These are phyloP conservation scores for Xylariaceae sp. DNA, from an alignment of 2,329 filamentous ascomycete genomes.

Conservation along the genomic window DNA sequence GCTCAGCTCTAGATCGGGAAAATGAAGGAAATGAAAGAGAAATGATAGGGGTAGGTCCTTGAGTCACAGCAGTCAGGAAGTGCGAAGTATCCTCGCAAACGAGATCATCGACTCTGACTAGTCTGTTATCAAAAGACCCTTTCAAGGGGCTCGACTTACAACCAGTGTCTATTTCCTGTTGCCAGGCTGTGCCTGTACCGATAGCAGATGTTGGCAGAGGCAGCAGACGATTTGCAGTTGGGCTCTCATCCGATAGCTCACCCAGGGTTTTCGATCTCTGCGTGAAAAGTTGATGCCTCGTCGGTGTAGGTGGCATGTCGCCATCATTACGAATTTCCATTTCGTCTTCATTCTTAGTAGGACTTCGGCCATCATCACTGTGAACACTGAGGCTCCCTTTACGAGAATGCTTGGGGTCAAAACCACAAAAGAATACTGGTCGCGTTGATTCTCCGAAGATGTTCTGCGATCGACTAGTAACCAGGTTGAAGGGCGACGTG, in stretches of 20 bases:
- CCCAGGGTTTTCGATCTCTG: constrained; percentile 43
- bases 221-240: constrained; percentile 54
- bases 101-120: constrained; percentile 28
- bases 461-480: constrained; percentile 53
- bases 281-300: constrained; percentile 67
- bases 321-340: constrained; percentile 54
- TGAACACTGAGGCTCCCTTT: constrained; percentile 80
- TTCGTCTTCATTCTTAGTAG: constrained; percentile 51
- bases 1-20: constrained; percentile 43
- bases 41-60: constrained; percentile 42
- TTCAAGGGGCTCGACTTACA: constrained; percentile 52
- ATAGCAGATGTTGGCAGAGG: constrained; percentile 50
- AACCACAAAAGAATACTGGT: constrained; percentile 70
- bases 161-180: constrained; percentile 34
- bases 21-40: constrained; percentile 49
- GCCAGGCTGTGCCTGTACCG: constrained; percentile 33
- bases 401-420: constrained; percentile 52
- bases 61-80: constrained; percentile 42
- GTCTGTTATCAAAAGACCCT: constrained; percentile 28
- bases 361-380: constrained; percentile 70
- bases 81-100: constrained; percentile 29
- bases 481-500: constrained; percentile 79
- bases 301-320: constrained; percentile 92
- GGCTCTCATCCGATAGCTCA: constrained; percentile 51
- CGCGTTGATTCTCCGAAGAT: constrained; percentile 63